phyloP scores from a whole-genome alignment of 2,329 filamentous ascomycete species.

The Mycosphaerella arachidis region DNA sequence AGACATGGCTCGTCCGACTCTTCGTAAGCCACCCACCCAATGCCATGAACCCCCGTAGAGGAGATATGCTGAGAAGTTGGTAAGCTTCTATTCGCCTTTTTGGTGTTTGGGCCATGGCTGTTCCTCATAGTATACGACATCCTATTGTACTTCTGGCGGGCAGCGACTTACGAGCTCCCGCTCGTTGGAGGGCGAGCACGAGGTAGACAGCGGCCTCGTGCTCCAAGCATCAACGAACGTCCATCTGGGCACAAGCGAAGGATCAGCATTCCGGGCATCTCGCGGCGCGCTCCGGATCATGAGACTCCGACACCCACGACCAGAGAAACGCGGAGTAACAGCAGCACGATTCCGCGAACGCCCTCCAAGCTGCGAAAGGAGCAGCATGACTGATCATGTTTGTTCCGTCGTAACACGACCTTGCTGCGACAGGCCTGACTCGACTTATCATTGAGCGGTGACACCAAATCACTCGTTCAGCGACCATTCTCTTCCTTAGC shows the following conservation, averaged over 20 bases:
- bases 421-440: neutral
- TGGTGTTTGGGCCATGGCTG: slow-evolving; percentile 61
- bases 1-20: slow-evolving; percentile 58
- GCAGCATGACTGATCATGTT: slow-evolving; percentile 4
- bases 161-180: slow-evolving; percentile 55
- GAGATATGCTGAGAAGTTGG: slow-evolving; percentile 7
- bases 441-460: neutral
- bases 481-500: neutral
- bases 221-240: slow-evolving; percentile 57
- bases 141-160: slow-evolving; percentile 57
- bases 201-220: slow-evolving; percentile 56
- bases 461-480: neutral
- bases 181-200: slow-evolving; percentile 57
- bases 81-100: slow-evolving; percentile 56
- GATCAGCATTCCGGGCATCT: slow-evolving; percentile 39
- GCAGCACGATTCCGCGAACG: slow-evolving; percentile 17
- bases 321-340: slow-evolving; percentile 20
- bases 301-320: slow-evolving; percentile 15
- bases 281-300: slow-evolving; percentile 11
- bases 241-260: slow-evolving; percentile 47
- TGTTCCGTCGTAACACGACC: neutral
- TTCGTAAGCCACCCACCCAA: slow-evolving; percentile 50
- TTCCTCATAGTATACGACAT: slow-evolving; percentile 61
- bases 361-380: slow-evolving; percentile 12
- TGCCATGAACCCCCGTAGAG: slow-evolving; percentile 7